phyloP scores from a whole-genome alignment of 1,139 yeast species.

The Arxiozyma heterogenica region DNA sequence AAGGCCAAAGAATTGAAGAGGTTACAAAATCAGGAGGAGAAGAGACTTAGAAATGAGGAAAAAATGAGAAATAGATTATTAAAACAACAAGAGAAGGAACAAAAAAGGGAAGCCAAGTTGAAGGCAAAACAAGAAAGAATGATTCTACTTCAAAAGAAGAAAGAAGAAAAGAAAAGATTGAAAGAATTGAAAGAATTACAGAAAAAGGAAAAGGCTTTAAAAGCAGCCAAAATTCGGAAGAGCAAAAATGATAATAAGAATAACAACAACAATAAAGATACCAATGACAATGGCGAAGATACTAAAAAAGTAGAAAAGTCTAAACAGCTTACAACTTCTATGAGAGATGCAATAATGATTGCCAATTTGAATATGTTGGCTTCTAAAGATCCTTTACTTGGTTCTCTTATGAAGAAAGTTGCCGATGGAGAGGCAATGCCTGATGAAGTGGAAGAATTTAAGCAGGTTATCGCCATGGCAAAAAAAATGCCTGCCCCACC shows the following conservation, averaged over 20 bases:
- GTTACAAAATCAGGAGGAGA: slow-evolving; percentile 33
- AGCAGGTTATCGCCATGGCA: slow-evolving; percentile 69
- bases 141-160: slow-evolving; percentile 17
- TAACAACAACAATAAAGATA: not conserved
- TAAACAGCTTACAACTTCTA: slow-evolving; percentile 12
- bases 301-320: not conserved
- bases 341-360: slow-evolving; percentile 71
- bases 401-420: slow-evolving; percentile 67
- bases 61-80: slow-evolving; percentile 20
- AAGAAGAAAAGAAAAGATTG: slow-evolving; percentile 14
- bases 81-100: slow-evolving; percentile 28
- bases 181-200: slow-evolving; percentile 4
- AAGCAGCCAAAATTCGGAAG: slow-evolving; percentile 9
- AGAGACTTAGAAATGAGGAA: slow-evolving; percentile 25
- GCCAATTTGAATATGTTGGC: slow-evolving; percentile 77
- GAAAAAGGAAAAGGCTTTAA: slow-evolving; percentile 1
- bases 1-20: slow-evolving; percentile 33
- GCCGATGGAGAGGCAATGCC: slow-evolving; percentile 72
- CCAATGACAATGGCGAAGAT: not conserved
- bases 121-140: slow-evolving; percentile 16
- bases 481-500: slow-evolving; percentile 58
- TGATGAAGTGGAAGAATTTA: slow-evolving; percentile 65
- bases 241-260: slow-evolving; percentile 28
- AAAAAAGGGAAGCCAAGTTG: slow-evolving; percentile 17
- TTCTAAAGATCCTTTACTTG: slow-evolving; percentile 55